phyloP scores from a whole-genome alignment of 192 early-diverging fungal species.

The Dissophora ornata region DNA sequence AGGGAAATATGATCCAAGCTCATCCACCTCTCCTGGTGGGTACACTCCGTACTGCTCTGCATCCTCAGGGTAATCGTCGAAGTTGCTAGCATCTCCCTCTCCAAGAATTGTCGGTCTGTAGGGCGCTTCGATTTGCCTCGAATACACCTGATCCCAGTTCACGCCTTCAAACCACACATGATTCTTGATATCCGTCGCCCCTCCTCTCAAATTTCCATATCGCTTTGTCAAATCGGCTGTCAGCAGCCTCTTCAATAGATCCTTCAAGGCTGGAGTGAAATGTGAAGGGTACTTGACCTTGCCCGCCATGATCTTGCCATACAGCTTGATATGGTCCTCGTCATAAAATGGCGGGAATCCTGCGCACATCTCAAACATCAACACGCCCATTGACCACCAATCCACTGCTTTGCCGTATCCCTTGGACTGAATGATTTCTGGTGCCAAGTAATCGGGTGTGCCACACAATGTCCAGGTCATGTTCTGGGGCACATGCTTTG shows the following conservation, averaged over 20 bases:
- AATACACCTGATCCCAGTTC: constrained; percentile 86
- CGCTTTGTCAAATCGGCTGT: constrained; percentile 86
- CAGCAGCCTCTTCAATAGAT: constrained; percentile 85
- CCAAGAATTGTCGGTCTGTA: constrained; percentile 85
- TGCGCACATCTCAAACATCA: constrained; percentile 96
- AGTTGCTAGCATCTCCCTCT: constrained; percentile 93
- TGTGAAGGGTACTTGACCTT: constrained; percentile 87
- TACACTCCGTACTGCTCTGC: constrained; percentile 85
- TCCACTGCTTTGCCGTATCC: constrained; percentile 94
- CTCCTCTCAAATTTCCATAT: constrained; percentile 88
- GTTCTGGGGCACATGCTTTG: constrained; percentile 79
- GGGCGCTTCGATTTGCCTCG: constrained; percentile 82
- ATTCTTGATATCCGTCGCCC: constrained; percentile 89
- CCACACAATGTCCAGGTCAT: constrained; percentile 89
- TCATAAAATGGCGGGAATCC: constrained; percentile 96
- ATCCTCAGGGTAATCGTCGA: constrained; percentile 95
- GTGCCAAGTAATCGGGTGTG: constrained; percentile 88
- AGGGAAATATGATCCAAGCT: constrained; percentile 79
- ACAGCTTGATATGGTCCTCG: constrained; percentile 92
- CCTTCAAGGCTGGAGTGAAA: constrained; percentile 85
- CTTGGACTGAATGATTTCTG: constrained; percentile 92
- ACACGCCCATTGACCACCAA: constrained; percentile 94
- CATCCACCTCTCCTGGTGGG: constrained; percentile 64
- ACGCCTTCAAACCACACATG: constrained; percentile 96
- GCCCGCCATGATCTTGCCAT: constrained; percentile 92